Evolutionary conservation across 768 basidiomycete species (phyloP).

Genomic region (Hydnomerulius pinastri): DNA sequence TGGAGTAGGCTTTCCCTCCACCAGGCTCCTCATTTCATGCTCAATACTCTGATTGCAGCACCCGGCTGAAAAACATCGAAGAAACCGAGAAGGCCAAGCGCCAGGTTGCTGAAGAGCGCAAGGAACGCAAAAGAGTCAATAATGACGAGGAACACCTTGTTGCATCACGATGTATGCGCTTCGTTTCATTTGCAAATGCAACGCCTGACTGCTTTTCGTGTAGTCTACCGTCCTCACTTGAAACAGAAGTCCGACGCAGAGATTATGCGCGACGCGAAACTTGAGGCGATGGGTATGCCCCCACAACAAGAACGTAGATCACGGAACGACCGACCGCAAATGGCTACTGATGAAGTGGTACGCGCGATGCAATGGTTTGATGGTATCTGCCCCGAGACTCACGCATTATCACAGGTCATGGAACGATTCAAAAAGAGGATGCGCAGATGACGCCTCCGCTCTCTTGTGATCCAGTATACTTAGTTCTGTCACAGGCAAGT

Average conservation of each 20-base stretch:
- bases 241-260: conserved; percentile 86
- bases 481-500: too few species aligned
- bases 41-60: conserved; percentile 41
- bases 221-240: conserved; percentile 85
- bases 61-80: conserved; percentile 92
- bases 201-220: not conserved
- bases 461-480: not conserved
- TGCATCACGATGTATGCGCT: conserved; percentile 78
- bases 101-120: conserved; percentile 71
- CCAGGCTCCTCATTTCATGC: not conserved
- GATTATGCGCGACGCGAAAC: conserved; percentile 83
- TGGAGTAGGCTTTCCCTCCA: conserved; percentile 77
- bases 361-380: conserved; percentile 29
- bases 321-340: conserved; percentile 63
- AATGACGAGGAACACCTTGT: conserved; percentile 83
- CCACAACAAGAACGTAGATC: conserved; percentile 40
- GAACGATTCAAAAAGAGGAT: conserved; percentile 97
- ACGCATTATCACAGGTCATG: conserved; percentile 65
- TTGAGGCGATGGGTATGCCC: conserved; percentile 81
- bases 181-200: not conserved
- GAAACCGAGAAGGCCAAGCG: conserved; percentile 97
- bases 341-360: conserved; percentile 91
- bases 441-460: conserved; percentile 55
- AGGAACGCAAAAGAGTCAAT: conserved; percentile 53
- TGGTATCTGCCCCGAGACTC: not conserved